Conservation (phyloP, 2,329 filamentous ascomycete species). For the Claviceps humidiphila region DNA sequence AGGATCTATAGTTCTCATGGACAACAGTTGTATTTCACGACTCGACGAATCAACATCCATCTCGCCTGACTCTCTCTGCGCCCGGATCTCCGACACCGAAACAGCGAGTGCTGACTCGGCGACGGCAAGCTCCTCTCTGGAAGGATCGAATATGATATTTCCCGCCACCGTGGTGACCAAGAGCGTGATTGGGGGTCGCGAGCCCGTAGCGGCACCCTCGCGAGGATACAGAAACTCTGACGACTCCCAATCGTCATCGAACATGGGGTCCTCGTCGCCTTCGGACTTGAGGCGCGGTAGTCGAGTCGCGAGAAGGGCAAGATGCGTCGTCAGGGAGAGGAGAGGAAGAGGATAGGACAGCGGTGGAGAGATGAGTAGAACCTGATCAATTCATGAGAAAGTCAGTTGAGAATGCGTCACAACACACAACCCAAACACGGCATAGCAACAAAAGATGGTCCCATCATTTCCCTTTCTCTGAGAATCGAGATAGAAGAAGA, state of each 20-base stretch:
- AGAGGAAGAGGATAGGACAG: constrained; percentile 87
- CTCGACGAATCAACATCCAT: constrained; percentile 28
- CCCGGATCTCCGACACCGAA: constrained; percentile 48
- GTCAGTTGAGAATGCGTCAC: background rate
- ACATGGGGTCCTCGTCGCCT: constrained; percentile 88
- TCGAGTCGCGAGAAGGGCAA: constrained; percentile 78
- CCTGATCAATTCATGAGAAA: constrained; percentile 33
- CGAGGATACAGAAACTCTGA: constrained; percentile 64
- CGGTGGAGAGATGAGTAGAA: constrained; percentile 83
- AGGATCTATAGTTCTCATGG: constrained; percentile 61
- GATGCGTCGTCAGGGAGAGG: constrained; percentile 82
- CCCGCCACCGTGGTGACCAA: constrained; percentile 76
- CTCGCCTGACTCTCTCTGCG: constrained; percentile 13
- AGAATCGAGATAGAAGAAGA: background rate
- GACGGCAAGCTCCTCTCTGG: constrained; percentile 80
- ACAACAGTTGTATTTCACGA: constrained; percentile 45
- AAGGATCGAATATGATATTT: constrained; percentile 90
- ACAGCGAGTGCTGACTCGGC: constrained; percentile 82
- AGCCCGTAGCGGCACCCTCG: constrained; percentile 17
- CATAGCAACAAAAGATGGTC: background rate
- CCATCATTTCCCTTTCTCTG: background rate
- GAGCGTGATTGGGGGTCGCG: constrained; percentile 72
- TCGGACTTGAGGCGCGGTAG: constrained; percentile 78
- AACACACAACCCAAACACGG: background rate
- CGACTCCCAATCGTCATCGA: constrained; percentile 94